phyloP scores from a whole-genome alignment of 1,139 yeast species.

The Saccharomycopsis crataegensis region DNA sequence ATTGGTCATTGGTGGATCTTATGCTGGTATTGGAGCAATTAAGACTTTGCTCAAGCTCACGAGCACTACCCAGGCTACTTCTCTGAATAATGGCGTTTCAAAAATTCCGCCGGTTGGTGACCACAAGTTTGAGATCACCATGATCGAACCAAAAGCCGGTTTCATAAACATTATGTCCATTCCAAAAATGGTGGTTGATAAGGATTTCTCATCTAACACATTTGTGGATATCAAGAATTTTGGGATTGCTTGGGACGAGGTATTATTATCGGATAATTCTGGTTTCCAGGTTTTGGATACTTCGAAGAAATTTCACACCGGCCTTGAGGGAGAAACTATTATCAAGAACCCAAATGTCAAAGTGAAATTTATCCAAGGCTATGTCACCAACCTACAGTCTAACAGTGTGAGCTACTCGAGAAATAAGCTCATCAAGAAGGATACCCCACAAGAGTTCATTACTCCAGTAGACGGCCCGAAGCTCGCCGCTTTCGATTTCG shows the following conservation, averaged over 20 bases:
- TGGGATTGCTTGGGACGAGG: slow-evolving; percentile 19
- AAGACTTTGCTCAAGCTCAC: slow-evolving; percentile 33
- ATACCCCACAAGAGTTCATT: slow-evolving; percentile 1
- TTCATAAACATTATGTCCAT: slow-evolving; percentile 45
- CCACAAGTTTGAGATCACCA: slow-evolving; percentile 26
- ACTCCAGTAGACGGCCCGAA: not conserved
- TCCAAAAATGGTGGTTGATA: slow-evolving; percentile 41
- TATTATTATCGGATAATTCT: not conserved
- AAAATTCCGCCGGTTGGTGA: not conserved
- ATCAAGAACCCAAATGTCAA: slow-evolving; percentile 19
- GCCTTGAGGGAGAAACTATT: not conserved
- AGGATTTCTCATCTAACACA: slow-evolving; percentile 39
- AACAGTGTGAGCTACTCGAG: slow-evolving; percentile 24
- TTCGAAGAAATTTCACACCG: not conserved
- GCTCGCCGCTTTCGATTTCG: slow-evolving; percentile 30
- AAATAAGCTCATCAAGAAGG: slow-evolving; percentile 12
- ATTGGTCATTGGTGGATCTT: slow-evolving; percentile 43
- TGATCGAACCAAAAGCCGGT: slow-evolving; percentile 47
- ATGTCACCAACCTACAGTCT: slow-evolving; percentile 30
- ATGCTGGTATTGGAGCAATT: slow-evolving; percentile 41
- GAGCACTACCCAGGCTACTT: slow-evolving; percentile 19
- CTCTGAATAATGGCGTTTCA: not conserved
- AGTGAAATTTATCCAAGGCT: slow-evolving; percentile 36
- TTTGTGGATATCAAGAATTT: slow-evolving; percentile 26
- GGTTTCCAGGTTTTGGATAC: not conserved